Evolutionary conservation across 2,329 filamentous ascomycete species (phyloP).

Genomic region (Colletotrichum sp.): DNA sequence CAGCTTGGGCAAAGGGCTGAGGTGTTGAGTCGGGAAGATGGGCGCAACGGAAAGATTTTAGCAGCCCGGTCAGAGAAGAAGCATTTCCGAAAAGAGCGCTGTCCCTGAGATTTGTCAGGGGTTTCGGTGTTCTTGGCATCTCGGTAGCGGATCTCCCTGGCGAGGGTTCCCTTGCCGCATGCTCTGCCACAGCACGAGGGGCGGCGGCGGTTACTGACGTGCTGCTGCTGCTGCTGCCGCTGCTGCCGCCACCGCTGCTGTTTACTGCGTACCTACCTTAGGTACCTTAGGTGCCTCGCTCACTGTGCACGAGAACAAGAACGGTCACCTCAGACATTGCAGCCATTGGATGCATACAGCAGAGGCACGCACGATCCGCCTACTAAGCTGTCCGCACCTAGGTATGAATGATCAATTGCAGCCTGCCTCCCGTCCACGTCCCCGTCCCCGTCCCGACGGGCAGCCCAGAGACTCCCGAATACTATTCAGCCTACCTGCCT

Average conservation of each 20-base stretch:
- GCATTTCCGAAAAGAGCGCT: neutral
- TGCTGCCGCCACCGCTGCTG: neutral
- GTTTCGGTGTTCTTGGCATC: slow-evolving; percentile 3
- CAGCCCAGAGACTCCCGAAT: neutral
- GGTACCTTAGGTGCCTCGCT: no score
- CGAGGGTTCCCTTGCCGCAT: neutral
- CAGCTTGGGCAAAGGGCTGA: neutral
- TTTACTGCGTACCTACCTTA: neutral
- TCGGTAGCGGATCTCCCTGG: neutral
- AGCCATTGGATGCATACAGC: neutral
- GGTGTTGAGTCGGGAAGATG: neutral
- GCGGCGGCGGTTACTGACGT: neutral
- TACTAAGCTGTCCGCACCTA: no score
- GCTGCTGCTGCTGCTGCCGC: no score
- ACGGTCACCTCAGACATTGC: neutral
- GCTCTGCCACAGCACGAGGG: neutral
- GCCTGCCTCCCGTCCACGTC: no score
- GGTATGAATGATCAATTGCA: no score
- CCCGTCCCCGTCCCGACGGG: no score
- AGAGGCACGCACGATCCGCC: neutral
- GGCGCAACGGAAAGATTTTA: neutral
- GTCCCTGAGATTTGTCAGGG: slow-evolving; percentile 12
- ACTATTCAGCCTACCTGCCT: neutral
- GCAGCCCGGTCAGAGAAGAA: neutral
- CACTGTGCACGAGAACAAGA: neutral